These are phyloP conservation scores for Backusella mclennaniae DNA, from an alignment of 192 early-diverging fungal species.

Conservation along the genomic window DNA sequence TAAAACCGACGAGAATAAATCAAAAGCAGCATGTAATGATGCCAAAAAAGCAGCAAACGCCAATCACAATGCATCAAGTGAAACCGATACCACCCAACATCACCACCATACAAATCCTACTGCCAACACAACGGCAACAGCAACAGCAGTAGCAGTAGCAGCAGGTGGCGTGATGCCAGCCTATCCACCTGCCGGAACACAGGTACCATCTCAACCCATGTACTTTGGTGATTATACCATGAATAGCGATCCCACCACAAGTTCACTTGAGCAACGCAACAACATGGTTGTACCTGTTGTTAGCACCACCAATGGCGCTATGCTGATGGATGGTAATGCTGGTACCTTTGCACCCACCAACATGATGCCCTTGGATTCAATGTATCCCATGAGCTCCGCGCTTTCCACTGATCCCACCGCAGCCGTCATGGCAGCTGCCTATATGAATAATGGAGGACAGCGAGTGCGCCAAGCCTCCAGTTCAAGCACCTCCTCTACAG, in stretches of 20 bases:
- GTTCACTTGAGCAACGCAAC: background rate
- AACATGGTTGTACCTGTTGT: background rate
- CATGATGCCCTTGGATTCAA: background rate
- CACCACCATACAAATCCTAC: background rate
- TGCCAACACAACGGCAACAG: background rate
- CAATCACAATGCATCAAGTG: background rate
- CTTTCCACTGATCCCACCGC: background rate
- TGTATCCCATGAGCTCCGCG: background rate
- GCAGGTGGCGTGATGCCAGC: background rate
- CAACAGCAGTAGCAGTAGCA: background rate
- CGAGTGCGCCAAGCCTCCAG: constrained; percentile 10
- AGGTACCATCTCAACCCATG: background rate
- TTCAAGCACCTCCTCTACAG: constrained; percentile 18
- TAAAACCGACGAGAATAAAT: background rate
- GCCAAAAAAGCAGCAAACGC: background rate
- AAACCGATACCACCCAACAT: background rate
- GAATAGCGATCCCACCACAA: background rate
- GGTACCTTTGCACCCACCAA: background rate
- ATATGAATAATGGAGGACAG: background rate
- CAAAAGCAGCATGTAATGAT: background rate
- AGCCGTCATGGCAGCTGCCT: background rate
- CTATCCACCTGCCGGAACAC: background rate
- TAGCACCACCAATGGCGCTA: background rate
- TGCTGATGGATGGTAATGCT: background rate
- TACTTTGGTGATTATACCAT: background rate